Percentiles rank a stretch among this genome's conserved stretches.
phyloP scores from a whole-genome alignment of 2,329 filamentous ascomycete genomes.

The Diaporthe sp. region DNA sequence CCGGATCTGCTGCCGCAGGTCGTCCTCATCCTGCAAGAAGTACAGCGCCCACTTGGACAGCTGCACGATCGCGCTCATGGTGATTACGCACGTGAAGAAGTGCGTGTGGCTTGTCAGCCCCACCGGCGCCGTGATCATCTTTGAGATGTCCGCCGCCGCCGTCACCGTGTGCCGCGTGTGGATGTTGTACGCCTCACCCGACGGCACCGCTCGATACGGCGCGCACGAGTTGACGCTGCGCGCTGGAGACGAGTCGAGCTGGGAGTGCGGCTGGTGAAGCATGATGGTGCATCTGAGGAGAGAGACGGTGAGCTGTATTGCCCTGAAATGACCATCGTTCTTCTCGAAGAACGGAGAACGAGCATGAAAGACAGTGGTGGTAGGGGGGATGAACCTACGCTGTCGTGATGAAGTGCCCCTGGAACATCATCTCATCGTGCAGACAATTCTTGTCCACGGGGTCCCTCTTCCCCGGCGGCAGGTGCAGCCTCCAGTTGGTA shows the following conservation, averaged over 20 bases:
- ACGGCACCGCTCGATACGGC: constrained; percentile 66
- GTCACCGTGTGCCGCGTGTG: constrained; percentile 87
- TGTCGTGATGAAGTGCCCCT: constrained; percentile 84
- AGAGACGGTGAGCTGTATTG: constrained; percentile 37
- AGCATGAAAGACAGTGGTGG: not conserved
- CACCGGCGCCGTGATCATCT: constrained; percentile 80
- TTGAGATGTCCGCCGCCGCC: constrained; percentile 83
- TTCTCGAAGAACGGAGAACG: constrained; percentile 42
- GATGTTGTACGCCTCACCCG: constrained; percentile 68
- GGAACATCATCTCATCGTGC: constrained; percentile 92
- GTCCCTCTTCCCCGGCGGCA: constrained; percentile 80
- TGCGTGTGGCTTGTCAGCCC: constrained; percentile 82
- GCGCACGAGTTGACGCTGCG: constrained; percentile 76
- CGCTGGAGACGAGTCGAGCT: constrained; percentile 75
- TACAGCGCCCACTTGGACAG: constrained; percentile 82
- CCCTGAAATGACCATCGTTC: constrained; percentile 46
- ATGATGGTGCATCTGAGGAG: constrained; percentile 74
- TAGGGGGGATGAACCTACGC: constrained; percentile 57
- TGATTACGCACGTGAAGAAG: constrained; percentile 86
- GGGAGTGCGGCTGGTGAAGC: constrained; percentile 84
- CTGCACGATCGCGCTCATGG: constrained; percentile 84
- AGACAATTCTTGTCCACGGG: constrained; percentile 78
- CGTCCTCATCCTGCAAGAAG: constrained; percentile 74
- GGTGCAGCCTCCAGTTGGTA: constrained; percentile 83
- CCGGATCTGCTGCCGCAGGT: constrained; percentile 80